Base-by-base conservation (phyloP, 805 yeast genomes). In the Saccharomycopsis sp. region DNA sequence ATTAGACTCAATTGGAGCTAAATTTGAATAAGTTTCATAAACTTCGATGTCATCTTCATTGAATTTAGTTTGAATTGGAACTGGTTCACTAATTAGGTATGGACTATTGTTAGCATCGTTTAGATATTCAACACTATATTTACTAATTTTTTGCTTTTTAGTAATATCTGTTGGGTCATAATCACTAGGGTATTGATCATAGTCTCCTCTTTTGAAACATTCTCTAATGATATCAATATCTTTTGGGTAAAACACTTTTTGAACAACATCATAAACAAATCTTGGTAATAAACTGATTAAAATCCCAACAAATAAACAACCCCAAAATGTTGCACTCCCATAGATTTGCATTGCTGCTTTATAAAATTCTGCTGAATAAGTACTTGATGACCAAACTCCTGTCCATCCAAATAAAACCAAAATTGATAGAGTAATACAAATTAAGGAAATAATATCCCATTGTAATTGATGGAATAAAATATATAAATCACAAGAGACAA, bases 141-240 rank as follows among this genome's bases (percentile, higher is more conserved):
- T 62, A 31, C 74, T 63, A 23, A 79, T 62, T 45, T 67, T 68
- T n/a, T n/a, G n/a, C 13, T 64, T 66, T 49, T 82, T 67, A 28
- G 8, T 28, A 5, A n/a, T 5, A n/a, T 28, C 31, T n/a, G 49
- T 46, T 36, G 79, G 79, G 50, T 72, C 79, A 50, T 66, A 72
- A 15, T 69, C 72, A 1, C 46, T 52, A 0, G 77, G 73, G 49
- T 68, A 72, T 29, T 55, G 61, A 36, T 62, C 64, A 52, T 64
- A 79, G 39, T 62, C 70, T 5, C 85, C 84, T 42, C 60, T 51
- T 12, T 60, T 58, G 45, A 70, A 74, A 46, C 69, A 58, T 50
- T 81, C 92, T 41, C 92, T 66, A 36, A 83, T 64, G 40, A 81
- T 74, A 51, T 83, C 94, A 34, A 77, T 67, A 52, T 82, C 92